A percentile compares a stretch with the other conserved stretches of the same genome.
Conservation (phyloP, 768 basidiomycete species). For the Sarcomyxa edulis region DNA sequence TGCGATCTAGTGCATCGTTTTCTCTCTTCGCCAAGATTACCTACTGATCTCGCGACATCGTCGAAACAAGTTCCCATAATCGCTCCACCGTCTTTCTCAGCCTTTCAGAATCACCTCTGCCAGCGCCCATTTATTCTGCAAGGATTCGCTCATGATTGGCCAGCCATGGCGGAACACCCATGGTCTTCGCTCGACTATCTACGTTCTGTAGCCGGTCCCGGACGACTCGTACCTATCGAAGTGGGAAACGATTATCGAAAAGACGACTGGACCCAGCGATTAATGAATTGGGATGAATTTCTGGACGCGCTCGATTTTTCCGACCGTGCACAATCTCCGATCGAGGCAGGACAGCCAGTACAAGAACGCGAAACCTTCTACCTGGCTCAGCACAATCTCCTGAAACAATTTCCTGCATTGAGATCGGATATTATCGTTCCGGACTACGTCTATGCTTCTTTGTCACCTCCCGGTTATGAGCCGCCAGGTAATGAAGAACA, state of each 20-base stretch:
- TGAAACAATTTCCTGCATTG: conserved; percentile 79
- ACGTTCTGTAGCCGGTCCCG: conserved; percentile 63
- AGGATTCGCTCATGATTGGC: conserved; percentile 65
- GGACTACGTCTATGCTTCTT: conserved; percentile 78
- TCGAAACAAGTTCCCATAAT: conserved; percentile 29
- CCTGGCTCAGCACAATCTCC: conserved; percentile 87
- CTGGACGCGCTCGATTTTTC: conserved; percentile 40
- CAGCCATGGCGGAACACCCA: conserved; percentile 61
- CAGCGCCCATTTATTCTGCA: conserved; percentile 70
- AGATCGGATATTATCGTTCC: conserved; percentile 75
- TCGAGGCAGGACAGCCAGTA: conserved; percentile 18
- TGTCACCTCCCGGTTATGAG: conserved; percentile 45
- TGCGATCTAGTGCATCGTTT: conserved; percentile 4
- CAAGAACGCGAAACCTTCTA: conserved; percentile 42
- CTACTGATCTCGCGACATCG: conserved; percentile 12
- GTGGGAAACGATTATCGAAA: conserved; percentile 11
- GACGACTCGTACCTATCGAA: conserved; percentile 60
- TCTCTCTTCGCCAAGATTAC: conserved; percentile 1
- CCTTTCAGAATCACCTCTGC: conserved; percentile 42
- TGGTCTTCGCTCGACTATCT: conserved; percentile 77
- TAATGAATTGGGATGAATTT: conserved; percentile 79
- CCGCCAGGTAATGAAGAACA: conserved; percentile 65
- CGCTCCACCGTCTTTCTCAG: conserved; percentile 49
- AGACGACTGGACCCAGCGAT: conserved; percentile 69
- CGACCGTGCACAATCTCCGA: conserved; percentile 21